phyloP scores from a whole-genome alignment of 2,329 filamentous ascomycete genomes.

The Cylindrodendrum hubeiense region DNA sequence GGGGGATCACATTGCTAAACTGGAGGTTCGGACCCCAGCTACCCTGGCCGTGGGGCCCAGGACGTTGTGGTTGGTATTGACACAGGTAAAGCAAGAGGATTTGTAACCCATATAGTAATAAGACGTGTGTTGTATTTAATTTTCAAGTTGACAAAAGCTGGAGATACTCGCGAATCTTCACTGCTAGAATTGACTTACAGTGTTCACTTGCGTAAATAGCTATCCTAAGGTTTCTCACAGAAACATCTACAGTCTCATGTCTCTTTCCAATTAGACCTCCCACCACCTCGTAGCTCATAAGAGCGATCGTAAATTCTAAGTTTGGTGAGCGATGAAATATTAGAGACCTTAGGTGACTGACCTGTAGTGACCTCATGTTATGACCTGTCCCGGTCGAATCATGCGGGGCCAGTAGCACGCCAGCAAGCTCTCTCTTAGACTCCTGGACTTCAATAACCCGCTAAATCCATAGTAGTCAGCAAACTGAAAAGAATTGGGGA shows the following conservation, averaged over 20 bases:
- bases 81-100: background rate
- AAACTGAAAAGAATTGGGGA: background rate
- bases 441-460: background rate
- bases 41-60: slow-evolving; percentile 41
- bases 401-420: background rate
- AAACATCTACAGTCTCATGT: too few relatives aligned
- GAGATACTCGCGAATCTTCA: too few relatives aligned
- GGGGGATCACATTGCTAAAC: slow-evolving; percentile 43
- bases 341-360: fast-evolving
- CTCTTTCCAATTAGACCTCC: background rate
- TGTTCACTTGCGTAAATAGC: too few relatives aligned
- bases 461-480: background rate
- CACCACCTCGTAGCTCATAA: background rate
- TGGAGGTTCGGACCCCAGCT: slow-evolving; percentile 45
- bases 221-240: too few relatives aligned
- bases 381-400: background rate
- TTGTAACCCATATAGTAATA: background rate
- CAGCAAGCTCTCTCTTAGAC: background rate
- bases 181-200: too few relatives aligned
- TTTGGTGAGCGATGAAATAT: background rate
- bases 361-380: background rate
- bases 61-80: slow-evolving; percentile 54
- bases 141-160: too few relatives aligned
- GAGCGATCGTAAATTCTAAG: background rate
- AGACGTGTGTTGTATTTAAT: too few relatives aligned